phyloP scores from a whole-genome alignment of 83 land plant genomes.

The Thuja plicata region DNA sequence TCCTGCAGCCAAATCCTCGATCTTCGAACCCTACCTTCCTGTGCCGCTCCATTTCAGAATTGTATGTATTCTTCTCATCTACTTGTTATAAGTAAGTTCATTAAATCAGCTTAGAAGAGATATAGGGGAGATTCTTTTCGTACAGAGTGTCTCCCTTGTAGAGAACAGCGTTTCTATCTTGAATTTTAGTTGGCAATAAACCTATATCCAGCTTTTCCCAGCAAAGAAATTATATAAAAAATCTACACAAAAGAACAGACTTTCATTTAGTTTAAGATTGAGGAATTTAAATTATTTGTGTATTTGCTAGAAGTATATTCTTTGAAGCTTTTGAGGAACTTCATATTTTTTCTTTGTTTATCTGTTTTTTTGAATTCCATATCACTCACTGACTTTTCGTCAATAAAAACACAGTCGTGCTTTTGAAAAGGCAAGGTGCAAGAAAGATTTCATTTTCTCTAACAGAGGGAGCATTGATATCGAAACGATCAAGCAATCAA shows the following conservation, averaged over 20 bases:
- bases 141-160: background rate
- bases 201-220: background rate
- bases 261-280: background rate
- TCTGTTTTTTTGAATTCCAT: background rate
- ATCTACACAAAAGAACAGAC: background rate
- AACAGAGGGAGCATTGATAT: slow-evolving; percentile 49
- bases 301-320: background rate
- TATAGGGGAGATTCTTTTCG: background rate
- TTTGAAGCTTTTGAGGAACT: background rate
- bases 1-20: no score
- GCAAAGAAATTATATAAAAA: background rate
- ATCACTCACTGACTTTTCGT: slow-evolving; percentile 1
- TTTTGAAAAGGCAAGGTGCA: slow-evolving; percentile 65
- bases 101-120: background rate
- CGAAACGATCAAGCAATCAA: slow-evolving; percentile 74
- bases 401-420: slow-evolving; percentile 43
- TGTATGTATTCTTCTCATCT: background rate
- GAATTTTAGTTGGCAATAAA: background rate
- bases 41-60: no score
- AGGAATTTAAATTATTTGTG: background rate
- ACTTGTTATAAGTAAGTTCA: background rate
- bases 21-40: no score
- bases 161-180: background rate
- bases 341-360: background rate
- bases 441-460: slow-evolving; percentile 48